Percentiles rank a stretch among this genome's conserved stretches.
Evolutionary conservation across 352 stramenopile species (phyloP).

Genomic region (Discostella stelligera): DNA sequence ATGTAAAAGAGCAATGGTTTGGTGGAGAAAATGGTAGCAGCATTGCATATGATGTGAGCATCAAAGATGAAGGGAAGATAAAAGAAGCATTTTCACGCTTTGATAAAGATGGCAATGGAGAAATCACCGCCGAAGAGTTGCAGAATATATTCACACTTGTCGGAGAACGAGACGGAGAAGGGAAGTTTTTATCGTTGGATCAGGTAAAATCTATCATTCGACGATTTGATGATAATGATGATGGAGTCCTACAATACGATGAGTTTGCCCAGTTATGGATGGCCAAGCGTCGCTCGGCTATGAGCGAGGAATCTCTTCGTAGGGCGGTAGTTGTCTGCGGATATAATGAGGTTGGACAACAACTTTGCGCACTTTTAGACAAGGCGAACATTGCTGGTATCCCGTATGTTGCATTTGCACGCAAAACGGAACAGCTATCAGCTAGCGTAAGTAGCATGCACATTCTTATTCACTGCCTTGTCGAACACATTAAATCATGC

Average conservation of each 20-base stretch:
- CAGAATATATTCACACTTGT: constrained; percentile 53
- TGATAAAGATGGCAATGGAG: constrained; percentile 63
- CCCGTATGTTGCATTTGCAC: constrained; percentile 59
- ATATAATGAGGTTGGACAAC: constrained; percentile 61
- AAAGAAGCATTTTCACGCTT: constrained; percentile 60
- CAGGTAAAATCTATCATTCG: constrained; percentile 51
- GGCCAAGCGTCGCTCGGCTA: constrained; percentile 44
- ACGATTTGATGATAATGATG: constrained; percentile 51
- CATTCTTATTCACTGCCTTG: background rate
- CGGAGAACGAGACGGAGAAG: constrained; percentile 44
- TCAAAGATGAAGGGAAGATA: constrained; percentile 57
- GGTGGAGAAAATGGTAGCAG: constrained; percentile 34
- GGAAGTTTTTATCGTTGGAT: constrained; percentile 45
- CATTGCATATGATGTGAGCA: constrained; percentile 68
- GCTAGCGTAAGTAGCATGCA: constrained; percentile 30
- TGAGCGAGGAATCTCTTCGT: constrained; percentile 40
- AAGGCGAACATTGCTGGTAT: constrained; percentile 52
- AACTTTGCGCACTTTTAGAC: constrained; percentile 49
- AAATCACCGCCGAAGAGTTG: constrained; percentile 56
- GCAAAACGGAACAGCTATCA: constrained; percentile 56
- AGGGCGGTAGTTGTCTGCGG: constrained; percentile 59
- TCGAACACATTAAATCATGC: background rate
- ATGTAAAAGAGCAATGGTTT: constrained; percentile 34
- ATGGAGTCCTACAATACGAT: constrained; percentile 53
- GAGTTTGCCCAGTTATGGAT: constrained; percentile 53